A percentile compares a stretch with the other conserved stretches of the same genome.
Evolutionary conservation across 306 rosid genomes (phyloP).

Genomic region (Glycine soja): DNA sequence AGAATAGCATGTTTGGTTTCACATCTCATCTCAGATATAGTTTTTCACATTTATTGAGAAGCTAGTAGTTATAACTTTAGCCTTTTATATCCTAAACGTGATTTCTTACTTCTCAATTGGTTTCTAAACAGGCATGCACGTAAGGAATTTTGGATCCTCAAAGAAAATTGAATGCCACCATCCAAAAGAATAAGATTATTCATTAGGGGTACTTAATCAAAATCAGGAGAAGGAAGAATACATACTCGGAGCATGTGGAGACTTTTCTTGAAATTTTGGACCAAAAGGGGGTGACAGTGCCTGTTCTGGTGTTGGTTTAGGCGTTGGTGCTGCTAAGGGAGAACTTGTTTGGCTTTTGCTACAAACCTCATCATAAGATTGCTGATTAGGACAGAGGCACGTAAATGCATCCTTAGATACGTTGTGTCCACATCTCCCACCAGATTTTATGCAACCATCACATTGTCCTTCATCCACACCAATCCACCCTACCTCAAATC

Average conservation of each 20-base stretch:
- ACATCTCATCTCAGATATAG: background rate
- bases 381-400: constrained; percentile 49
- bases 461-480: constrained; percentile 20
- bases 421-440: constrained; percentile 57
- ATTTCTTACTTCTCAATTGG: background rate
- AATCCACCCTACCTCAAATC: constrained; percentile 57
- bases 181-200: background rate
- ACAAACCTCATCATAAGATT: constrained; percentile 25
- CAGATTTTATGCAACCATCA: constrained; percentile 22
- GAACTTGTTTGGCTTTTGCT: background rate
- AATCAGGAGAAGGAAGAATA: constrained; percentile 33
- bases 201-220: background rate
- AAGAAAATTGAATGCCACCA: constrained; percentile 7
- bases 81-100: background rate
- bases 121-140: background rate
- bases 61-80: too few species aligned
- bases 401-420: background rate
- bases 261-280: background rate
- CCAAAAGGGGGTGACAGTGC: background rate
- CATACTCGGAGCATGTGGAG: constrained; percentile 38
- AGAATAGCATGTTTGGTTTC: background rate
- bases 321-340: constrained; percentile 4
- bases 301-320: background rate
- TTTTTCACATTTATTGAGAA: background rate
- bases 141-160: constrained; percentile 24